These are phyloP conservation scores for Gnetum montanum DNA, from an alignment of 75 land plant genomes.

Conservation along the genomic window DNA sequence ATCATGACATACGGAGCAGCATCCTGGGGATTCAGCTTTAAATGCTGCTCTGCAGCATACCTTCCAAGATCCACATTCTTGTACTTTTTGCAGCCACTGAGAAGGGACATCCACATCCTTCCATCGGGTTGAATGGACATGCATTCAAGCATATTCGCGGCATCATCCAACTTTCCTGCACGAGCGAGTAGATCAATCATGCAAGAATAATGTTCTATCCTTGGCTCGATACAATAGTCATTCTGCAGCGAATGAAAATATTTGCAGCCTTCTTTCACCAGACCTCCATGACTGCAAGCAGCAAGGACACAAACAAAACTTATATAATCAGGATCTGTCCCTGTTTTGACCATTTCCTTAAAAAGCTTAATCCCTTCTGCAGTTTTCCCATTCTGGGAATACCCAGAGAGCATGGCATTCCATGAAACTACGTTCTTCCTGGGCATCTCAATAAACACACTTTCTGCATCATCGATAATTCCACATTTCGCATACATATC, in stretches of 20 bases:
- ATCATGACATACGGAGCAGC: conserved; percentile 33
- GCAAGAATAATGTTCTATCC: conserved; percentile 44
- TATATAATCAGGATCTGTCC: conserved; percentile 35
- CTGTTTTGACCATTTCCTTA: conserved; percentile 33
- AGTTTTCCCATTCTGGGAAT: conserved; percentile 44
- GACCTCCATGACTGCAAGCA: conserved; percentile 59
- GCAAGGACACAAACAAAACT: conserved; percentile 47
- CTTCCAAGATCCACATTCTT: conserved; percentile 33
- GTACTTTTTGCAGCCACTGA: conserved; percentile 46
- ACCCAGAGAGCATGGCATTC: conserved; percentile 58
- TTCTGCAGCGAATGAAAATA: conserved; percentile 33
- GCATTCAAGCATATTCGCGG: conserved; percentile 23
- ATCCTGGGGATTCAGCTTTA: conserved; percentile 34
- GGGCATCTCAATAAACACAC: conserved; percentile 39
- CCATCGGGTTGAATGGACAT: conserved; percentile 40
- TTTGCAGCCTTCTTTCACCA: conserved; percentile 32
- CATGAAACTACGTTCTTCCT: conserved; percentile 46
- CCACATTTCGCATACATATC: conserved; percentile 79
- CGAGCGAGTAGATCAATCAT: conserved; percentile 50
- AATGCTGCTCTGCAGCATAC: conserved; percentile 25
- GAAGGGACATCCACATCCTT: conserved; percentile 38
- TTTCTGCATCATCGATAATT: conserved; percentile 28
- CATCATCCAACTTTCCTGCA: conserved; percentile 32
- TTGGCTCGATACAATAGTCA: conserved; percentile 21
- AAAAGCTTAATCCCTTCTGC: conserved; percentile 32